A percentile compares a stretch with the other conserved stretches of the same genome.
These are phyloP conservation scores for Scedosporium dehoogii DNA, from an alignment of 2,329 filamentous ascomycete genomes.

Conservation along the genomic window DNA sequence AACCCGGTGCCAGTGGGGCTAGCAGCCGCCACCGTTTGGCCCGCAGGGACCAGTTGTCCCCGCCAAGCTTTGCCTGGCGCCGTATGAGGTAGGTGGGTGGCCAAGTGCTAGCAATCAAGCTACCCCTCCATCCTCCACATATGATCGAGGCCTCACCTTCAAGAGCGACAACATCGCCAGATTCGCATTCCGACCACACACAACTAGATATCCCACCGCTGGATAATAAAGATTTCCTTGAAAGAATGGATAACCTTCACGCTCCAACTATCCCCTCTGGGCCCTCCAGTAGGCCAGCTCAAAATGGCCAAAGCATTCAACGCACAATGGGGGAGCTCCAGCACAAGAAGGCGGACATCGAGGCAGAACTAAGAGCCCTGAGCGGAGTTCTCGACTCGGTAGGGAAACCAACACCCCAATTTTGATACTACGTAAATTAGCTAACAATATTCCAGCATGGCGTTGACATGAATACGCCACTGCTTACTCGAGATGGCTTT, in stretches of 20 bases:
- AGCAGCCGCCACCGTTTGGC: background rate
- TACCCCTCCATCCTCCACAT: background rate
- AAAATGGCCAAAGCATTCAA: constrained; percentile 44
- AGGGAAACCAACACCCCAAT: constrained; percentile 20
- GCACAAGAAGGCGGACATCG: constrained; percentile 71
- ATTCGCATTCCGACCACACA: background rate
- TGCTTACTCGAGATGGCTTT: constrained; percentile 84
- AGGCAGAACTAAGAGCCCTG: constrained; percentile 77
- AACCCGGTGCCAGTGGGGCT: background rate
- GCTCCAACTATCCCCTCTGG: constrained; percentile 60
- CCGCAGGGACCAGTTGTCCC: background rate
- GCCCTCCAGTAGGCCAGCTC: constrained; percentile 50
- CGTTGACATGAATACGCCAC: constrained; percentile 81
- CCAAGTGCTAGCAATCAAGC: background rate
- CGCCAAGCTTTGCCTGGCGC: background rate
- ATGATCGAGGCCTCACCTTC: background rate
- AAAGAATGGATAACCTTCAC: constrained; percentile 45
- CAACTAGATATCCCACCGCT: background rate
- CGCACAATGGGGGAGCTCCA: constrained; percentile 70
- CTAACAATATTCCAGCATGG: constrained; percentile 55
- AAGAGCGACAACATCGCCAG: background rate
- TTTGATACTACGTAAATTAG: background rate
- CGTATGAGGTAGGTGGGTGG: background rate
- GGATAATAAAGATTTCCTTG: constrained; percentile 12
- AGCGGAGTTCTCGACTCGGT: constrained; percentile 84